These are phyloP conservation scores for Raphanus hybrid DNA, from an alignment of 441 rosid genomes.

Conservation along the genomic window DNA sequence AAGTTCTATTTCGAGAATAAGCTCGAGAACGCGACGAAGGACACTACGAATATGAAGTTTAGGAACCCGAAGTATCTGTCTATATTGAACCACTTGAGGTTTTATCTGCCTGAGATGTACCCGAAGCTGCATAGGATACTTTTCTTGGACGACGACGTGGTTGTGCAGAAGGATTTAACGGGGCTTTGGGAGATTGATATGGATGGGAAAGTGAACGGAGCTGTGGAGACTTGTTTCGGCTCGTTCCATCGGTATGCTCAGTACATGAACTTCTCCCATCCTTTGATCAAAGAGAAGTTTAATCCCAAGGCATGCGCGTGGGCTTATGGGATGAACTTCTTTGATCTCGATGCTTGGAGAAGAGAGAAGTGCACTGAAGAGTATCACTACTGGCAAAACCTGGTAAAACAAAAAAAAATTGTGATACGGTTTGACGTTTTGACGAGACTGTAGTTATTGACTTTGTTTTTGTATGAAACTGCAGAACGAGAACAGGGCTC, in stretches of 20 bases:
- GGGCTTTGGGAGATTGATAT: constrained; percentile 93
- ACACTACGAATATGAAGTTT: constrained; percentile 91
- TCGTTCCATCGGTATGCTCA: constrained; percentile 95
- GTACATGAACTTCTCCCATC: constrained; percentile 97
- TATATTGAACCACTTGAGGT: constrained; percentile 88
- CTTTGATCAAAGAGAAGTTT: constrained; percentile 92
- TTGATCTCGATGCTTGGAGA: constrained; percentile 98
- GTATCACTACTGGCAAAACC: constrained; percentile 96
- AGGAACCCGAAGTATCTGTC: constrained; percentile 95
- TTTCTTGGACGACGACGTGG: constrained; percentile 92
- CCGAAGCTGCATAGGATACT: constrained; percentile 84
- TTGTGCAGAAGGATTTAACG: constrained; percentile 93
- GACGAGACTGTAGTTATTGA: not conserved
- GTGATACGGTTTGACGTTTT: not conserved
- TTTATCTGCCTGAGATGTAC: constrained; percentile 93
- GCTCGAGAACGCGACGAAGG: constrained; percentile 93
- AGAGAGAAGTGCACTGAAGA: constrained; percentile 99
- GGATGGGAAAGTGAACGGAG: constrained; percentile 98
- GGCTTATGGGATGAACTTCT: constrained; percentile 99
- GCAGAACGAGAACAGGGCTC: constrained; percentile 92
- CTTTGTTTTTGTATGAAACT: constrained; percentile 22
- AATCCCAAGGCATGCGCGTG: constrained; percentile 97
- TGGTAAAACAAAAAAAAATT: constrained; percentile 50
- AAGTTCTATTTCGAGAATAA: constrained; percentile 95
- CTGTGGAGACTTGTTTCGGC: constrained; percentile 96